Evolutionary conservation across 495 filamentous ascomycete genomes (phyloP), one percentile per base, ranked within the genome.

Genomic region (Podospora pseudocomata): DNA sequence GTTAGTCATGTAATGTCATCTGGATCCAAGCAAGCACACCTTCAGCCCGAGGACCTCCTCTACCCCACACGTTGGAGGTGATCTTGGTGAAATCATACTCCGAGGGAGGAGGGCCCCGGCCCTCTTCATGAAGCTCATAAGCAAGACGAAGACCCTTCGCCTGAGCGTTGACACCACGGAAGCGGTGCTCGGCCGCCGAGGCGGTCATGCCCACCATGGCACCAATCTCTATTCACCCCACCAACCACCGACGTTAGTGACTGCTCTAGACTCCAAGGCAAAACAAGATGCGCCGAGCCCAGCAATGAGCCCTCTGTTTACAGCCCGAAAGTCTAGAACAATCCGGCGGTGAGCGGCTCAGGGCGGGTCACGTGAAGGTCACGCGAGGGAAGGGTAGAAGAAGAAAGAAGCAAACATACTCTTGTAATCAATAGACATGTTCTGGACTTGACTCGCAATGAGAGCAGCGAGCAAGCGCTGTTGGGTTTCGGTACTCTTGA

Each of bases 381-480:
- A 34, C 16, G 27, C 15, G 26, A 26, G 19, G n/a, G 20, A 19
- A 4, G 26, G 19, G n/a, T 23, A 27, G 62, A 66, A 28, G 19
- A 11, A 7, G 62, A 9, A 39, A 16, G 63, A 39, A 39, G 20
- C 18, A 65, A 18, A 74, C 83, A 75, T 79, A 87, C 85, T 81
- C 44, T 76, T 76, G 74, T 81, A 86, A 65, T 86, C 80, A 1
- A 85, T 76, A 60, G 78, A 80, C 0, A 80, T 59, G 2, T 76
- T 60, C 3, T 78, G 76, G 4, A 32, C 30, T 0, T 77, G 77
- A 32, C 80, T 76, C 20, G 82, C 84, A 1, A 87, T 64, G n/a
- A 86, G 69, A 4, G 85, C 85, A 3, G 82, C 80, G 0, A 87
- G 73, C 4, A 87, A 79, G 32, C 85, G 82, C 6, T 77, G 74